Evolutionary conservation across 225 moss, liverwort and hornwort species (phyloP).

Genomic region (Bryoerythrophyllum caledonicum): DNA sequence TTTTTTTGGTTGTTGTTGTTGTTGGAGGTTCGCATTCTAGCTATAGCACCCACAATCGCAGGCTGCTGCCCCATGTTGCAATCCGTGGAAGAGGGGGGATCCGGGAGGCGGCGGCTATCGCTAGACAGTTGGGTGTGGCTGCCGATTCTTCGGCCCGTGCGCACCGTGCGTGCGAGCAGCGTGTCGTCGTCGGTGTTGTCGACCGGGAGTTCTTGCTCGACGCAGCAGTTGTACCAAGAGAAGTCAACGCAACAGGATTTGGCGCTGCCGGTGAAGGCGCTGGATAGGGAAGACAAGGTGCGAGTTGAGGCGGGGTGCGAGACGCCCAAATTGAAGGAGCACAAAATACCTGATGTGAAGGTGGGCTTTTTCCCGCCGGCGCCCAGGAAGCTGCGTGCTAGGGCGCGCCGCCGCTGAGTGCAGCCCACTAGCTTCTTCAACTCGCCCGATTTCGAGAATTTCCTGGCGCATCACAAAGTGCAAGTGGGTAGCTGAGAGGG

Average conservation of each 20-base stretch:
- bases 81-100: slow-evolving; percentile 39
- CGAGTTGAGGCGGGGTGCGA: no score
- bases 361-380: slow-evolving; percentile 51
- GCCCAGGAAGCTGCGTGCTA: slow-evolving; percentile 51
- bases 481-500: slow-evolving; percentile 37
- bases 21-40: slow-evolving; percentile 32
- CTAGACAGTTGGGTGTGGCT: slow-evolving; percentile 56
- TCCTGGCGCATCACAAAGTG: slow-evolving; percentile 51
- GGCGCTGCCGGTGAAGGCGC: slow-evolving; percentile 10
- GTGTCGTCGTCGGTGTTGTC: slow-evolving; percentile 21
- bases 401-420: slow-evolving; percentile 47
- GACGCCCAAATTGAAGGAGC: slow-evolving; percentile 61
- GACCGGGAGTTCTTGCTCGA: slow-evolving; percentile 28
- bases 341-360: slow-evolving; percentile 61
- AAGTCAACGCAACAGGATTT: slow-evolving; percentile 12
- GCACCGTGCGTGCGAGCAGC: slow-evolving; percentile 29
- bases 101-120: slow-evolving; percentile 37
- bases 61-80: slow-evolving; percentile 45
- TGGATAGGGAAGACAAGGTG: slow-evolving; percentile 29
- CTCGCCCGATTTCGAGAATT: slow-evolving; percentile 50
- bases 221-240: no score
- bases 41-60: slow-evolving; percentile 42
- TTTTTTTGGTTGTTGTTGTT: no score
- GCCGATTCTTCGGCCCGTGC: slow-evolving; percentile 46
- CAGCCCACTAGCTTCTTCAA: slow-evolving; percentile 54